Evolutionary conservation across 306 rosid genomes (phyloP), one percentile per base, ranked within the genome.

Genomic region (Prunus campanulata): DNA sequence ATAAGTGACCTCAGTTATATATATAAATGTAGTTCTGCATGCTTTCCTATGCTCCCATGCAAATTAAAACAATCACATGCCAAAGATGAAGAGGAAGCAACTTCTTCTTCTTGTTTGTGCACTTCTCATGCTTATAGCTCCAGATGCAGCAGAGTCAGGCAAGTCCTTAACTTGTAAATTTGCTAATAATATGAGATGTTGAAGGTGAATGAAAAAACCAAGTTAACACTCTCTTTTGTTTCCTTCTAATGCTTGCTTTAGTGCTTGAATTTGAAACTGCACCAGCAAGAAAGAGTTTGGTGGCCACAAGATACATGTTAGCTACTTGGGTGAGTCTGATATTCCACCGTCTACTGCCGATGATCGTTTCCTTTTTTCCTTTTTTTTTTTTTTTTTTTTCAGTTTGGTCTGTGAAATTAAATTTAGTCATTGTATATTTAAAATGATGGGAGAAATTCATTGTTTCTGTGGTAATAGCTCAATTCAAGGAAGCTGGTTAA

Each of bases 51-150:
- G 72, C 71, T 71, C 29, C 68, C 71, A 52, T 56, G 66, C 75
- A 77, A 25, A 66, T 39, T 39, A 59, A 46, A 42, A 22, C 44
- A 47, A 25, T 39, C 74, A 19, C 15, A 8, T 2, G 32, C 79
- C 76, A 77, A 70, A 68, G 68, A 82, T 82, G 82, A 73, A 49
- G 55, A 68, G 54, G 27, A 52, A 49, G 27, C 50, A 72, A 52
- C 32, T 74, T 59, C 55, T 68, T 18, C 14, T 47, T 57, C 56
- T 82, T 52, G 66, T 68, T 64, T 62, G 68, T 59, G 82, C 73
- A 14, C 9, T 78, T 2, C 66, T 60, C 39, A 25, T 60, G 66
- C 66, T 22, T 42, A 27, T 66, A 71, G 72, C 61, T 52, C 78
- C 9, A 29, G 65, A 73, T 15, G 62, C 62, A 56, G 76, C 46